Conservation (phyloP, 306 rosid species). For the Cicer pinnatifidum region DNA sequence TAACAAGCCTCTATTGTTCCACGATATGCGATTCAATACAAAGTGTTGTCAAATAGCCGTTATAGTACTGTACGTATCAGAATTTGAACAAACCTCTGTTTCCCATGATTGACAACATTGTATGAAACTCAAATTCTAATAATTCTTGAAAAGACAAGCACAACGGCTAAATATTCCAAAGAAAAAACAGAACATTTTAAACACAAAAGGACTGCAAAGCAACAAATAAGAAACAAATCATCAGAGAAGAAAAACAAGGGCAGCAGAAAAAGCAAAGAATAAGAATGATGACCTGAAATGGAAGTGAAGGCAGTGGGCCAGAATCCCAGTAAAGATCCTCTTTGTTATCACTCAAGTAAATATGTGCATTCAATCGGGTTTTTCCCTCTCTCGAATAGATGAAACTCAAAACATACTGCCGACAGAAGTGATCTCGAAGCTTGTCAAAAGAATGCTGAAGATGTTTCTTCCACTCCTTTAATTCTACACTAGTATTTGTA, state of each 20-base stretch:
- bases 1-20: too few relatives aligned
- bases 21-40: too few relatives aligned
- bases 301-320: conserved; percentile 86
- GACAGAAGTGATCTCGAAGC: conserved; percentile 93
- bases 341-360: conserved; percentile 67
- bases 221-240: conserved; percentile 19
- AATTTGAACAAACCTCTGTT: too few relatives aligned
- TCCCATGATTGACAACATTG: too few relatives aligned
- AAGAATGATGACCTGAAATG: conserved; percentile 78
- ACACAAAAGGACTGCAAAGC: conserved; percentile 26
- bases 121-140: conserved; percentile 32
- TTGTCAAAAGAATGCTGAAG: conserved; percentile 94
- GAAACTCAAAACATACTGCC: conserved; percentile 86
- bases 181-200: conserved; percentile 6
- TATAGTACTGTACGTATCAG: too few relatives aligned
- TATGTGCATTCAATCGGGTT: conserved; percentile 81
- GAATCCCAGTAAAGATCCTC: conserved; percentile 72
- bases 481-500: conserved; percentile 61
- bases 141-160: conserved; percentile 33
- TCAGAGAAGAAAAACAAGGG: conserved; percentile 22
- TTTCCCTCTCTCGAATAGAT: conserved; percentile 96
- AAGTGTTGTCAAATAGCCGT: too few relatives aligned
- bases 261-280: conserved; percentile 40
- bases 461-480: conserved; percentile 94
- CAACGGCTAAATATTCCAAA: conserved; percentile 19